phyloP scores from a whole-genome alignment of 805 yeast species.

The Lipomyces oligophaga region DNA sequence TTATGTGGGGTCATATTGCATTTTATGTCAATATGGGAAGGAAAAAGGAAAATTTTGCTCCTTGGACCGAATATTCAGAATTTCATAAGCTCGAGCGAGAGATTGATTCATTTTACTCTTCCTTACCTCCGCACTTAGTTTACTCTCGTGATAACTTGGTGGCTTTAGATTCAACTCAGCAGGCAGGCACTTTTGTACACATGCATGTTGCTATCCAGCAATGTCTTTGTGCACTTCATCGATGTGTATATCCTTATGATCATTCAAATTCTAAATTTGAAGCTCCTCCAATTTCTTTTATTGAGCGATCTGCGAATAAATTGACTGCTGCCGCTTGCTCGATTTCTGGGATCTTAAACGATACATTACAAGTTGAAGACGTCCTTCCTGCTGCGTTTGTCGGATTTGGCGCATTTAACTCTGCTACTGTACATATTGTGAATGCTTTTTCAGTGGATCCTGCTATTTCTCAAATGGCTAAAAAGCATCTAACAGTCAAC shows the following conservation, averaged over 20 bases:
- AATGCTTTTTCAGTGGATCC: constrained; percentile 36
- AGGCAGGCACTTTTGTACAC: constrained; percentile 36
- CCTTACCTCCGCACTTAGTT: constrained; percentile 31
- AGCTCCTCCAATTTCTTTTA: constrained; percentile 35
- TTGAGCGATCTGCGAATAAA: constrained; percentile 34
- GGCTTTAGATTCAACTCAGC: constrained; percentile 31
- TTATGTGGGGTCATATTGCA: constrained; percentile 33
- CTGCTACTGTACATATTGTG: constrained; percentile 38
- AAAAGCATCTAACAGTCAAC: constrained; percentile 36
- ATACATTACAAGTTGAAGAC: constrained; percentile 34
- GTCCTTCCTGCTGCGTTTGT: constrained; percentile 38
- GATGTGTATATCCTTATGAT: constrained; percentile 36
- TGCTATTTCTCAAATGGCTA: constrained; percentile 33
- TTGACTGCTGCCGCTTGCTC: constrained; percentile 37
- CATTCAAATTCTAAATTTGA: constrained; percentile 30
- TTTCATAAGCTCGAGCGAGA: constrained; percentile 30
- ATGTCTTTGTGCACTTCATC: constrained; percentile 34
- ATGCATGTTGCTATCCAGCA: constrained; percentile 36
- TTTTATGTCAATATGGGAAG: constrained; percentile 31
- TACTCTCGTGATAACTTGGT: constrained; percentile 31
- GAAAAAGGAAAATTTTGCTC: constrained; percentile 32
- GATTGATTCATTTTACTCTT: constrained; percentile 27
- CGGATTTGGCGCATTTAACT: constrained; percentile 37
- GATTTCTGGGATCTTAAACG: constrained; percentile 34
- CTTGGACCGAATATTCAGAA: constrained; percentile 35